These are phyloP conservation scores for Colletotrichum paranaense DNA, from an alignment of 2,329 filamentous ascomycete genomes.

Conservation along the genomic window DNA sequence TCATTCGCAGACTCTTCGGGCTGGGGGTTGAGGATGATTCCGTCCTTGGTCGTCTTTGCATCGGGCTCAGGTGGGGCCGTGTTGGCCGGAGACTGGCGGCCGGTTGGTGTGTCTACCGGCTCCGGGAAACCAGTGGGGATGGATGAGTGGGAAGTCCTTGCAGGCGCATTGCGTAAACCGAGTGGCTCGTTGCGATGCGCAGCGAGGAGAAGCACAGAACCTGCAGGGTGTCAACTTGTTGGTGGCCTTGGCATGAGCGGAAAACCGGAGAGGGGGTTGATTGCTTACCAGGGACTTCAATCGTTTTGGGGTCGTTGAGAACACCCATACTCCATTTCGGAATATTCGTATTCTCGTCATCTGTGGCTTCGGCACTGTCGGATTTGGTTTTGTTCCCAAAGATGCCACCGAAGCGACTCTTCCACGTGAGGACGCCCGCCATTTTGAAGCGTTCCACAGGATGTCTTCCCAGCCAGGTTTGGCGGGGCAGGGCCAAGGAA, in stretches of 20 bases:
- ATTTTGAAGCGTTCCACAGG: background rate
- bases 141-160: slow-evolving; percentile 69
- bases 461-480: background rate
- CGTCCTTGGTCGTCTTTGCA: slow-evolving; percentile 84
- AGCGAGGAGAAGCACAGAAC: slow-evolving; percentile 68
- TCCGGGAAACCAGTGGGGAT: slow-evolving; percentile 57
- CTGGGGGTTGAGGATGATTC: slow-evolving; percentile 91
- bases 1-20: slow-evolving; percentile 92
- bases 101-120: slow-evolving; percentile 33
- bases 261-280: background rate
- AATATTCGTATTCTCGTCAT: slow-evolving; percentile 28
- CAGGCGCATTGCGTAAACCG: slow-evolving; percentile 67
- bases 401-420: slow-evolving; percentile 32
- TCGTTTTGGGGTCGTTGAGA: slow-evolving; percentile 81
- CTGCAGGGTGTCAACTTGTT: slow-evolving; percentile 44
- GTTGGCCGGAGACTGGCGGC: slow-evolving; percentile 18
- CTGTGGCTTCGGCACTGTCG: background rate
- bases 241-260: slow-evolving; percentile 1
- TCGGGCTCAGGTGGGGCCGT: slow-evolving; percentile 40
- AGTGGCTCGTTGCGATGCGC: slow-evolving; percentile 67
- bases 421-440: slow-evolving; percentile 24
- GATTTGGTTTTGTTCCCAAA: slow-evolving; percentile 29
- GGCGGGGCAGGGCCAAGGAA: background rate
- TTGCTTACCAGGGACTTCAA: slow-evolving; percentile 83
- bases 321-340: slow-evolving; percentile 79